Conservation (phyloP, 257 asterid species). For the Capsicum chinense region DNA sequence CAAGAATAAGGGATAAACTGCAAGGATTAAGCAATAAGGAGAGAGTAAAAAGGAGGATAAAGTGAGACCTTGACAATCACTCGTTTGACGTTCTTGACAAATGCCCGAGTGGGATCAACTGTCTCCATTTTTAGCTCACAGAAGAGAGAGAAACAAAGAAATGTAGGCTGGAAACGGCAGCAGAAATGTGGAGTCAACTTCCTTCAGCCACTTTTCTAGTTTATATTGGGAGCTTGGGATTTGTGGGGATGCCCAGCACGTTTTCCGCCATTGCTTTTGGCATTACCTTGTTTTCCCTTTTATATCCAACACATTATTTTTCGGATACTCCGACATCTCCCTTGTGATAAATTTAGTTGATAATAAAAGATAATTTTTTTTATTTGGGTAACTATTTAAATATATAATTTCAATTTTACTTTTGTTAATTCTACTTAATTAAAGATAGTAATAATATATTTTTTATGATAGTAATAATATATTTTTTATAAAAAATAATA, state of each 20-base stretch:
- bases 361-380: too few species aligned
- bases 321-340: too few species aligned
- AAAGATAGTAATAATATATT: too few species aligned
- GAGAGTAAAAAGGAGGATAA: not conserved
- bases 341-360: too few species aligned
- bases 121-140: constrained; percentile 11
- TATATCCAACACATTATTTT: not conserved
- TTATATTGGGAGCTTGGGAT: not conserved
- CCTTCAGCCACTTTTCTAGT: constrained; percentile 12
- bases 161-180: not conserved
- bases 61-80: constrained; percentile 24
- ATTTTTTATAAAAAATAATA: too few species aligned
- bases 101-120: constrained; percentile 11
- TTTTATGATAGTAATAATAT: too few species aligned
- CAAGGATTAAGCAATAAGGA: constrained; percentile 12
- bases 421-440: too few species aligned
- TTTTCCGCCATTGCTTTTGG: not conserved
- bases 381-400: too few species aligned
- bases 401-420: too few species aligned
- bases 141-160: not conserved
- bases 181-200: constrained; percentile 24
- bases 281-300: not conserved
- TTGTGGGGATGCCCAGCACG: not conserved
- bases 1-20: not conserved
- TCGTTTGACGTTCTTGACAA: constrained; percentile 24